Evolutionary conservation across 2,329 filamentous ascomycete genomes (phyloP), one percentile per base, ranked within the genome.

Genomic region (Phialophora expanda): DNA sequence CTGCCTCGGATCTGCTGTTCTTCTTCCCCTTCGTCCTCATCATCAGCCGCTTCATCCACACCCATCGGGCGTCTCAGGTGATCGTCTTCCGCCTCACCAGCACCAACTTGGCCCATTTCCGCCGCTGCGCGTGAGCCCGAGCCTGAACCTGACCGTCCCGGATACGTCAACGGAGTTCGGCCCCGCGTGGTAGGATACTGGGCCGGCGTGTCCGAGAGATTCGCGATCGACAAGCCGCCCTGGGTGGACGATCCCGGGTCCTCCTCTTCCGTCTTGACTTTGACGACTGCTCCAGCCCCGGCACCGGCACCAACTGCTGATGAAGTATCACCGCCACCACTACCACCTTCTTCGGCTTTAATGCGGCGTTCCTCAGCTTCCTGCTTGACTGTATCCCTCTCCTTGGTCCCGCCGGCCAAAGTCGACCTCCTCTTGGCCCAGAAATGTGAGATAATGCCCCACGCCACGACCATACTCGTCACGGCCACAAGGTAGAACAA

Each of bases 401-500:
- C 17, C 17, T 38, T 24, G 3, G 66, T 56, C 5, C 38, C 17
- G 38, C 1, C 17, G 38, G 17, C 14, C 2, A n/a, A 17, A n/a
- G 14, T n/a, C 2, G 3, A 8, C 38, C 68, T 65, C 57, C 44
- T 59, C 7, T 50, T 62, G 51, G 60, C 76, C 44, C 72, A 74
- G 51, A 81, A 74, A 51, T 81, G 73, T 38, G 80, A 79, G 8
- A 71, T 61, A 0, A 85, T 54, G 1, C 85, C 75, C 89, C 91
- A 96, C 0, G 86, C 88, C 0, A 88, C 44, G 0, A 83, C 81
- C 75, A 90, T 86, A 50, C 89, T 89, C 0, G 87, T 69, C 73
- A 96, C 83, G 74, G 94, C 92, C 12, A 87, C 86, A 1, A 81
- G 75, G 92, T 93, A 98, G 77, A 97, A 97, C 0, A 86, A 71